phyloP scores from a whole-genome alignment of 495 filamentous ascomycete genomes.

The Darksidea phi region DNA sequence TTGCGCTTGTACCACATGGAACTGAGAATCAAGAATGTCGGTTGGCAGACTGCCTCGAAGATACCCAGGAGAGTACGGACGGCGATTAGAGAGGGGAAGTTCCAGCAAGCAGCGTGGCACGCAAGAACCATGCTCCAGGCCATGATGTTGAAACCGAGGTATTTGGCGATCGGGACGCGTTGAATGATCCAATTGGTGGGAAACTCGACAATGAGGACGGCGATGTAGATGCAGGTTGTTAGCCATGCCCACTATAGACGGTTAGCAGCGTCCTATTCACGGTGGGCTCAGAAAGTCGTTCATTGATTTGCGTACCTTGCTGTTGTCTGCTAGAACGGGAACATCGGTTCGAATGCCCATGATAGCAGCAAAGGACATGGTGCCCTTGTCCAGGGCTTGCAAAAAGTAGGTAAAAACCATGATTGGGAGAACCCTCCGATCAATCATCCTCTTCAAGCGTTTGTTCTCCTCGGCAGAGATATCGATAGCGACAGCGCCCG shows the following conservation, averaged over 20 bases:
- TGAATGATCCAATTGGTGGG: constrained; percentile 58
- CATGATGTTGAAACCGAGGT: constrained; percentile 60
- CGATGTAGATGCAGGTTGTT: constrained; percentile 75
- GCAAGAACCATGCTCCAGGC: constrained; percentile 58
- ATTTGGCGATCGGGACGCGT: constrained; percentile 57
- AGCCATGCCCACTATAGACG: constrained; percentile 61
- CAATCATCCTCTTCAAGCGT: constrained; percentile 53
- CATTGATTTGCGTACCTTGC: constrained; percentile 52
- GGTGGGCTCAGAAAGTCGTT: too few relatives aligned
- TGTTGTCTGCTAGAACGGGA: constrained; percentile 49
- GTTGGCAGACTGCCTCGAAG: constrained; percentile 54
- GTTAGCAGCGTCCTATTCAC: constrained; percentile 52
- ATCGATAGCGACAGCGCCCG: constrained; percentile 49
- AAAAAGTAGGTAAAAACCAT: constrained; percentile 66
- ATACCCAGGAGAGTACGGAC: constrained; percentile 58
- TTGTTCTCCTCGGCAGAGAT: constrained; percentile 57
- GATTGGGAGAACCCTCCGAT: constrained; percentile 51
- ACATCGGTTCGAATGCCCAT: constrained; percentile 51
- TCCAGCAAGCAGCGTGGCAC: constrained; percentile 55
- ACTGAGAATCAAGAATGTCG: constrained; percentile 41
- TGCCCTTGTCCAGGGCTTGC: constrained; percentile 55
- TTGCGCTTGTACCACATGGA: constrained; percentile 56
- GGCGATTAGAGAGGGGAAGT: constrained; percentile 53
- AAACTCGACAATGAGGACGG: constrained; percentile 52
- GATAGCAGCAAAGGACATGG: constrained; percentile 24